phyloP scores from a whole-genome alignment of 331 rosid genomes.

The Quercus tomentella region DNA sequence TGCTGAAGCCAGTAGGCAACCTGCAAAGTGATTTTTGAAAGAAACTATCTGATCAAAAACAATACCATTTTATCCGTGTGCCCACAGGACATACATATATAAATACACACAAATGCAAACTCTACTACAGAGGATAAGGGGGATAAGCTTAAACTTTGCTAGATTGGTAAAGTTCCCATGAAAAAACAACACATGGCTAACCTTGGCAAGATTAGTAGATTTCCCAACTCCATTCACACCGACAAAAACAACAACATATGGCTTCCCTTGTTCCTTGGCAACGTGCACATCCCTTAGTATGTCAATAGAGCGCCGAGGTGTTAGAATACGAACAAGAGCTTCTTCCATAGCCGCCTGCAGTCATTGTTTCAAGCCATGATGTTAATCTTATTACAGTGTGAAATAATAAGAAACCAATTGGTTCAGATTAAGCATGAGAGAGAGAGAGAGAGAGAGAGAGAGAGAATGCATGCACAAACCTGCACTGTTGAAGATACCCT shows the following conservation, averaged over 20 bases:
- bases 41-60: conserved; percentile 12
- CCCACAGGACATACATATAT: not conserved
- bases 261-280: conserved; percentile 93
- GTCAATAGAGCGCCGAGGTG: conserved; percentile 95
- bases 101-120: not conserved
- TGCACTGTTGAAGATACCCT: conserved; percentile 98
- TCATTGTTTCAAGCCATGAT: conserved; percentile 12
- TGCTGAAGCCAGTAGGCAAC: conserved; percentile 99
- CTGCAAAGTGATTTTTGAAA: conserved; percentile 31
- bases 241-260: conserved; percentile 95
- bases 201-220: conserved; percentile 98
- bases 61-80: not conserved
- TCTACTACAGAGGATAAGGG: not conserved
- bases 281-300: conserved; percentile 94
- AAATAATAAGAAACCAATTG: not conserved
- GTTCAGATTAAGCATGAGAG: not conserved
- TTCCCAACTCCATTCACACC: conserved; percentile 99
- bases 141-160: not conserved
- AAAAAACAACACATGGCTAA: conserved; percentile 15
- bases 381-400: not conserved
- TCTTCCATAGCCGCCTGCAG: conserved; percentile 93
- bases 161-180: not conserved
- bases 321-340: conserved; percentile 91
- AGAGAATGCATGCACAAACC: conserved; percentile 37
- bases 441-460: conserved; percentile 2